Base-by-base conservation (phyloP, 352 stramenopile genomes). In the Phytophthora sp. region DNA sequence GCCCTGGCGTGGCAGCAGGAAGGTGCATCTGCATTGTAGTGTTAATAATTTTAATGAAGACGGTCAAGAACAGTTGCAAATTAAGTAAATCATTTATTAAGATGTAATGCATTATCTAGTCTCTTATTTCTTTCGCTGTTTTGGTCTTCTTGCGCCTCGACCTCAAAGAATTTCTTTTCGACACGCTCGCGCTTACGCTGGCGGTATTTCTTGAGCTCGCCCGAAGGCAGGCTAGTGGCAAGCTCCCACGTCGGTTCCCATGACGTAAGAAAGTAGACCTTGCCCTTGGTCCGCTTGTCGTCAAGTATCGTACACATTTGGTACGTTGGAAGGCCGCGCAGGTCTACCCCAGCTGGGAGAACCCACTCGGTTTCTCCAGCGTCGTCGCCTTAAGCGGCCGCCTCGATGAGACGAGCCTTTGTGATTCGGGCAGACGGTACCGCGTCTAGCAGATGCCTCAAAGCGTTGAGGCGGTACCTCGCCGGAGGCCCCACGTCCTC, bases 231-330 rank as follows among this genome's bases (percentile, higher is more conserved):
- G 23, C 46, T 56, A 11, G 18, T 2, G 3, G 35, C 26, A 2
- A 35, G 35, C 8, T 48, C 24, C 23, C 28, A 42, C 1, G 49
- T 57, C 9, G 35, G 49, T 7, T 57, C 49, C 35, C 49, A 57
- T 15, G 13, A 17, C 6, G 31, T 46, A 5, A 55, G 13, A 21
- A 54, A 37, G 1, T 37, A 4, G 1, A 35, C 4, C 7, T 7
- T 20, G 0, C 48, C 23, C 35, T 49, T 45, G 4, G 24, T 13
- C 21, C 32, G 34, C 23, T 5, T 8, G n/a, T 45, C 48, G 24
- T 55, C 15, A 1, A 55, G 13, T 21, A 32, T 35, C 1, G 13
- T 49, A 2, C 5, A 3, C 20, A 49, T 49, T 8, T 43, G 23
- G 23, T 55, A 55, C 3, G 12, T 56, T 15, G 49, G 23, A 21